Evolutionary conservation across 2,329 filamentous ascomycete species (phyloP).

Genomic region (Acrocalymma vagum): DNA sequence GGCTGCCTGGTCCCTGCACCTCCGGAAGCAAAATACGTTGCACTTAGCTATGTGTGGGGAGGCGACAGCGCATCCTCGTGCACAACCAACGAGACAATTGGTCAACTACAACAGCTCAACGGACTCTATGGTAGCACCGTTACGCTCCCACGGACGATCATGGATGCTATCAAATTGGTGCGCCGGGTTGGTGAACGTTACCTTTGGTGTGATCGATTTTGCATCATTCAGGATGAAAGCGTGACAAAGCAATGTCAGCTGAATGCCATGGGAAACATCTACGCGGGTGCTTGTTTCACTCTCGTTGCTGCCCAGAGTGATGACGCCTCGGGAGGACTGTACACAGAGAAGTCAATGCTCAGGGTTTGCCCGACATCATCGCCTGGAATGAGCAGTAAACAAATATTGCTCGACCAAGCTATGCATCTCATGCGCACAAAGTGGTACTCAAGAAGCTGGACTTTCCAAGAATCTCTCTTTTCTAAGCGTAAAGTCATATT

Average conservation of each 20-base stretch:
- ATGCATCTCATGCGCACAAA: slow-evolving; percentile 13
- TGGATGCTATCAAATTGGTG: slow-evolving; percentile 17
- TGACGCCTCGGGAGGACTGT: slow-evolving; percentile 11
- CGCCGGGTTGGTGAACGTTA: slow-evolving; percentile 12
- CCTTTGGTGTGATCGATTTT: slow-evolving; percentile 18
- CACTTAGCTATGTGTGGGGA: slow-evolving; percentile 26
- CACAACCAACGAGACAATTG: slow-evolving; percentile 8
- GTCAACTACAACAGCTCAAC: slow-evolving; percentile 1
- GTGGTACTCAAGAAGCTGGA: slow-evolving; percentile 25
- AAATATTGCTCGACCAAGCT: slow-evolving; percentile 4
- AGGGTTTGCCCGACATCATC: background rate
- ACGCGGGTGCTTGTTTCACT: slow-evolving; percentile 18
- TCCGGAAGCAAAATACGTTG: slow-evolving; percentile 14
- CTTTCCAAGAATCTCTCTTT: slow-evolving; percentile 25
- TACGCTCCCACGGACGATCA: slow-evolving; percentile 15
- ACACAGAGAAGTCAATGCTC: slow-evolving; percentile 1
- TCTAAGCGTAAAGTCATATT: slow-evolving; percentile 19
- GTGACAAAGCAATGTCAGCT: slow-evolving; percentile 13
- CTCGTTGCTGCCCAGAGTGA: slow-evolving; percentile 18
- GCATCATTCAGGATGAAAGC: slow-evolving; percentile 15
- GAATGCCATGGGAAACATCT: slow-evolving; percentile 21
- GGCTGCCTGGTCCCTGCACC: slow-evolving; percentile 11
- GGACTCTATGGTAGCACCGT: slow-evolving; percentile 4
- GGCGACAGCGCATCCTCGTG: slow-evolving; percentile 2
- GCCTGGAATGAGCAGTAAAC: slow-evolving; percentile 2